Conservation (phyloP, 2,329 filamentous ascomycete genomes). For the Thelonectria blattea region DNA sequence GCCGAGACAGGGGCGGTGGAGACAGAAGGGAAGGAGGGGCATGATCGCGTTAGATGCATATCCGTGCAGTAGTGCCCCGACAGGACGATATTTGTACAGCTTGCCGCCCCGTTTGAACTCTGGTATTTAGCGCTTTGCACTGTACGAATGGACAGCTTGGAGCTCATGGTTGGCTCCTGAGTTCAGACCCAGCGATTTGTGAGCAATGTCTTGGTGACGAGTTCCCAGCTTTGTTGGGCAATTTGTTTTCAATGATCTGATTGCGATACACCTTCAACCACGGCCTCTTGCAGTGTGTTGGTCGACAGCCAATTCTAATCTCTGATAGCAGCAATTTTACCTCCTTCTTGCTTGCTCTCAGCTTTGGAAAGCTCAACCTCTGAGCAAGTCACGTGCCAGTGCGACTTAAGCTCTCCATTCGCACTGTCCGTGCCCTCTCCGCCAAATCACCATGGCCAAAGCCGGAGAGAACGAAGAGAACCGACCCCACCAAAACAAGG, state of each 20-base stretch:
- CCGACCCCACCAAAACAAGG: constrained; percentile 42
- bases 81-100: constrained; percentile 26
- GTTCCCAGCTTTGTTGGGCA: neutral
- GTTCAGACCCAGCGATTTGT: neutral
- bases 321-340: constrained; percentile 1
- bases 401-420: constrained; percentile 25
- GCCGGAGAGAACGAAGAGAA: constrained; percentile 38
- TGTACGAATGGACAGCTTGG: constrained; percentile 14
- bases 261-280: neutral
- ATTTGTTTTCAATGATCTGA: neutral
- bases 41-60: constrained; percentile 30
- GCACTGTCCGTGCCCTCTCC: constrained; percentile 31
- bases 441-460: constrained; percentile 40
- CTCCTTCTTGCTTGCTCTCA: neutral
- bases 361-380: constrained; percentile 6
- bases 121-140: constrained; percentile 15
- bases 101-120: constrained; percentile 1
- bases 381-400: constrained; percentile 36
- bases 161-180: constrained; percentile 10
- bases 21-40: constrained; percentile 31
- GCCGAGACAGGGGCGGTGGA: constrained; percentile 29
- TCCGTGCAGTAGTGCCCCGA: constrained; percentile 17
- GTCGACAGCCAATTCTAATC: neutral
- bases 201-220: neutral
- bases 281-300: neutral